Evolutionary conservation across 352 stramenopile genomes (phyloP).

Genomic region (Pythium graminicola): DNA sequence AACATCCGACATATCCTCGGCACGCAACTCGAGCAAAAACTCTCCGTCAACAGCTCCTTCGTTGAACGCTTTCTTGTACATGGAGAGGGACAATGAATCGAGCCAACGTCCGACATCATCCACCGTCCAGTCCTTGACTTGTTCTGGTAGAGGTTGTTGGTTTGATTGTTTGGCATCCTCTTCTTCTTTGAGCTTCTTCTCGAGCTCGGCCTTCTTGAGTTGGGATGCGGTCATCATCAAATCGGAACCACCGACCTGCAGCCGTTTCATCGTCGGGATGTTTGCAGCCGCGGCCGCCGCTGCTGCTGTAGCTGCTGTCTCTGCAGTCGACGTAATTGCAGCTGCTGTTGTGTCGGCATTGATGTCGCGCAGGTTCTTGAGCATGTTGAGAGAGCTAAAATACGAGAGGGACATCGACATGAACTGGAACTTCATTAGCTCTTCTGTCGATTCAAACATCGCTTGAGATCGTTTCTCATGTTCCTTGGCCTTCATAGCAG

Average conservation of each 20-base stretch:
- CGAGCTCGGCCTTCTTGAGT: conserved; percentile 72
- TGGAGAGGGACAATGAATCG: conserved; percentile 79
- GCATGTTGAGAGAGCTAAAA: conserved; percentile 94
- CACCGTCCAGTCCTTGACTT: conserved; percentile 80
- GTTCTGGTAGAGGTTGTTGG: conserved; percentile 43
- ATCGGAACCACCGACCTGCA: conserved; percentile 58
- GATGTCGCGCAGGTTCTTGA: conserved; percentile 91
- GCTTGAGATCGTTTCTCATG: background rate
- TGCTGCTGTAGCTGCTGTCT: conserved; percentile 82
- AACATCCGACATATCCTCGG: conserved; percentile 89
- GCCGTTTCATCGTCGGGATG: conserved; percentile 69
- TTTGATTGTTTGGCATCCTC: conserved; percentile 42
- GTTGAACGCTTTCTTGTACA: conserved; percentile 89
- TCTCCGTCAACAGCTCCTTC: conserved; percentile 89
- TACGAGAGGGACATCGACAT: conserved; percentile 95
- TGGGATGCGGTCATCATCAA: conserved; percentile 54
- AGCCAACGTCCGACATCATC: conserved; percentile 91
- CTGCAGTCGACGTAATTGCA: conserved; percentile 80
- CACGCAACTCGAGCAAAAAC: conserved; percentile 88
- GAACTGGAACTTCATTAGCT: conserved; percentile 97
- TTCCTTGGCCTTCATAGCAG: background rate
- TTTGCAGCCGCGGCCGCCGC: conserved; percentile 83
- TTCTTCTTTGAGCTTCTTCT: conserved; percentile 47
- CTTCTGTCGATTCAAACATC: conserved; percentile 75
- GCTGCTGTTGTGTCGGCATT: conserved; percentile 89